Evolutionary conservation across 2,329 filamentous ascomycete genomes (phyloP).

Genomic region (Colletotrichum lini): DNA sequence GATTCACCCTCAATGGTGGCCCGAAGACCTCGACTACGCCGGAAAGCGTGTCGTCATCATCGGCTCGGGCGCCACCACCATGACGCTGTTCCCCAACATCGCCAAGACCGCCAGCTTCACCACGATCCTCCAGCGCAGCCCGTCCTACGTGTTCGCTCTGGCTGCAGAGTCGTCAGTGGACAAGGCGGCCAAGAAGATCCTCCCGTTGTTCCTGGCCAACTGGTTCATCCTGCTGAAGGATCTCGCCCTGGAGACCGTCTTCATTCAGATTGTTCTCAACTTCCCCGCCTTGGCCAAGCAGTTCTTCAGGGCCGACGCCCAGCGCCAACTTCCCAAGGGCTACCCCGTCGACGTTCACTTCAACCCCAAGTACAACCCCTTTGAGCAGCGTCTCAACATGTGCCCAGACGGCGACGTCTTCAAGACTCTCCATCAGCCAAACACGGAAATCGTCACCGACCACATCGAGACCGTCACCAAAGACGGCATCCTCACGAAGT

Average conservation of each 20-base stretch:
- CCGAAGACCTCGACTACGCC: constrained; percentile 74
- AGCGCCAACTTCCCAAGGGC: constrained; percentile 65
- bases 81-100: constrained; percentile 82
- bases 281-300: constrained; percentile 66
- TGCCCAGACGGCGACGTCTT: constrained; percentile 72
- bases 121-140: constrained; percentile 87
- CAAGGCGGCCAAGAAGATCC: constrained; percentile 54
- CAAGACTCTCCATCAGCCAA: constrained; percentile 60
- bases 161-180: constrained; percentile 57
- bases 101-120: constrained; percentile 75
- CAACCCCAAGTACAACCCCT: constrained; percentile 74
- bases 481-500: constrained; percentile 62
- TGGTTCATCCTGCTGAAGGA: constrained; percentile 65
- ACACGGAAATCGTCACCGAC: constrained; percentile 65
- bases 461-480: constrained; percentile 65
- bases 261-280: constrained; percentile 64
- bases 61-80: constrained; percentile 83
- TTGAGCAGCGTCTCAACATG: constrained; percentile 83
- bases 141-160: constrained; percentile 76
- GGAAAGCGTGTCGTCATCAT: constrained; percentile 80
- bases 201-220: constrained; percentile 64
- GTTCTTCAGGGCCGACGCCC: constrained; percentile 62
- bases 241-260: constrained; percentile 61
- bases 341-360: constrained; percentile 74
- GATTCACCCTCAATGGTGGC: constrained; percentile 85